Base-by-base conservation (phyloP, 768 basidiomycete species). In the Boletus rubroflammeus region DNA sequence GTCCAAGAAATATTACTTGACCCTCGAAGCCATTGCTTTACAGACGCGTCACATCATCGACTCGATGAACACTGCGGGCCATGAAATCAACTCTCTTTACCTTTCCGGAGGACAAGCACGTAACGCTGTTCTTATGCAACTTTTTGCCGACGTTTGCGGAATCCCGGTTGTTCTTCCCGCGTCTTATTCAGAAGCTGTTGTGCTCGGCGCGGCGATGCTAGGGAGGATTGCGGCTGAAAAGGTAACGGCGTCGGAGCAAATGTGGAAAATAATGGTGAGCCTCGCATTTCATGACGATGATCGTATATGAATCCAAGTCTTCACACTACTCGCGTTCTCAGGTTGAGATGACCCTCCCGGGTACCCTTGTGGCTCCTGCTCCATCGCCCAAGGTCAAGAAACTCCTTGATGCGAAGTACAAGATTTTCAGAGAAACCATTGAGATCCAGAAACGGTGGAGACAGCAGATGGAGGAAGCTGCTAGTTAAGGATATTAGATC, bases 1-100 rank as follows among this genome's bases (percentile, higher is more conserved):
- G 51, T 91, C 95, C 11, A 82, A 84, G 56, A 92, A 90, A 67
- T 98, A 96, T 75, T 85, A 93, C 64, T 82, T 93, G 51, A 88
- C 94, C 0, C 83, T 98, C 43, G 91, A 97, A 74, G 84, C 93
- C 19, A 95, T 99, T 69, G 90, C 93, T 15, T 82, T 97, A 23
- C 95, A 98, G 71, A 97, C 93, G 29, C 80, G 90, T 11, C 94
- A 97, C 71, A 98, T 99, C 70, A 76, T 98, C 55, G 90, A 94
- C 63, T 81, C 83, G 56, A 87, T 98, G 78, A 96, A 98, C 72
- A 68, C 67, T n/a, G 80, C 84, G 25, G 96, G 95, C 0, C 96
- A 98, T 71, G 65, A 76, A 19, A 85, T 99, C 63, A 79, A 80
- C 47, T 81, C 84, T 29, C 86, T 99, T 65, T 97, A 92, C 76